Percentiles rank a stretch among this genome's conserved stretches.
These are phyloP conservation scores for Huntiella decipiens DNA, from an alignment of 2,329 filamentous ascomycete genomes.

Conservation along the genomic window DNA sequence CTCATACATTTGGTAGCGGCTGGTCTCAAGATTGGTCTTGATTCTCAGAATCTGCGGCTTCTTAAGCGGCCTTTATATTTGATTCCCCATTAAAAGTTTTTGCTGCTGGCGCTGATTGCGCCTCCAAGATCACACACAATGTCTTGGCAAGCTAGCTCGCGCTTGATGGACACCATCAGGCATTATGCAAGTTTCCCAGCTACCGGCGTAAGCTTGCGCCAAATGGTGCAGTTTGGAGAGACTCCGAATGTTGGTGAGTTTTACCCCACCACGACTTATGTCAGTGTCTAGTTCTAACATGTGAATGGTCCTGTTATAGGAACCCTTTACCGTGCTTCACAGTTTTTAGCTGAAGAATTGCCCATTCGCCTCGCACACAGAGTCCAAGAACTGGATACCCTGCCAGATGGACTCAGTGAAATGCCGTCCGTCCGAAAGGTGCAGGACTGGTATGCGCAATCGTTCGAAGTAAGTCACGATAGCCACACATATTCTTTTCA, in stretches of 20 bases:
- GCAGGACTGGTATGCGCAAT: slow-evolving; percentile 97
- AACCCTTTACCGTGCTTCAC: slow-evolving; percentile 89
- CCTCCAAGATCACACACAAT: slow-evolving; percentile 30
- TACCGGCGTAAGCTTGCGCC: slow-evolving; percentile 83
- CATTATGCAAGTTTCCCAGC: slow-evolving; percentile 95
- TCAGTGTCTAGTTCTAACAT: background rate
- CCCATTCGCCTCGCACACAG: slow-evolving; percentile 92
- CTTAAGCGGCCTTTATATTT: background rate
- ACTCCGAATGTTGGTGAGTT: slow-evolving; percentile 67
- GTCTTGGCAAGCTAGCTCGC: slow-evolving; percentile 84
- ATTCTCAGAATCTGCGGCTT: too few species aligned
- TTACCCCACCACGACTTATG: background rate
- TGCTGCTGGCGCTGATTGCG: background rate
- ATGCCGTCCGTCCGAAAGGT: slow-evolving; percentile 95
- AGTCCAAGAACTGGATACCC: slow-evolving; percentile 77
- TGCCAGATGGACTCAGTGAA: slow-evolving; percentile 90
- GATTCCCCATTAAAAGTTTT: background rate
- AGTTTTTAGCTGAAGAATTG: slow-evolving; percentile 95
- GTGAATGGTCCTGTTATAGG: slow-evolving; percentile 29
- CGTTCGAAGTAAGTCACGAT: slow-evolving; percentile 61
- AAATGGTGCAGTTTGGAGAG: slow-evolving; percentile 99
- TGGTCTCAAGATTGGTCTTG: too few species aligned
- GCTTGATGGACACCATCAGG: slow-evolving; percentile 90
- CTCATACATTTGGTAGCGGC: too few species aligned
- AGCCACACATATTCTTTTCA: background rate